Percentiles rank a stretch among this genome's conserved stretches.
Evolutionary conservation across 208 protist species (phyloP).

Genomic region (Leptomonas pyrrhocoris): DNA sequence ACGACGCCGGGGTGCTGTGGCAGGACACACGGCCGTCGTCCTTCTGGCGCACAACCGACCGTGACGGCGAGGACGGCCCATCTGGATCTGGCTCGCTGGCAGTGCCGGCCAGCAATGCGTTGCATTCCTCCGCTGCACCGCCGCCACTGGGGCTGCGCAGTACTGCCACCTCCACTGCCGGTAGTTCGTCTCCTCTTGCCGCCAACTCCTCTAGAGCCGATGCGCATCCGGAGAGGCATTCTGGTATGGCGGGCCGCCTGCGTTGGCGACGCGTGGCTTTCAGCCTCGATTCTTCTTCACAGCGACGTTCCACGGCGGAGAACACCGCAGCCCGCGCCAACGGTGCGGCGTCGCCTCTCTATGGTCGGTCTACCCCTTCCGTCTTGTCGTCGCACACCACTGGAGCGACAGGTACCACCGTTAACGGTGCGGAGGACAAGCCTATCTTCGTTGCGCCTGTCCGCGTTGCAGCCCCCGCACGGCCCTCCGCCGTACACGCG

Average conservation of each 20-base stretch:
- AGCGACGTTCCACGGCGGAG: not conserved
- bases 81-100: not conserved
- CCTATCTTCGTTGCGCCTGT: conserved; percentile 11
- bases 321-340: not conserved
- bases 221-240: not conserved
- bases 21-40: conserved; percentile 18
- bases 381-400: not conserved
- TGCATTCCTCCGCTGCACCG: conserved; percentile 1
- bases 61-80: conserved; percentile 5
- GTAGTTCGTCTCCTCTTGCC: not conserved
- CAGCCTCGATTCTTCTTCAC: conserved; percentile 2
- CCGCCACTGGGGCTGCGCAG: conserved; percentile 2
- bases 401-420: too few species aligned
- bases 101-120: not conserved
- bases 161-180: not conserved
- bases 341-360: not conserved
- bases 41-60: conserved; percentile 19
- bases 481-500: conserved; percentile 21
- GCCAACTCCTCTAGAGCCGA: not conserved
- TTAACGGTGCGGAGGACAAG: not conserved
- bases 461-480: conserved; percentile 13
- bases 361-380: not conserved
- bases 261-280: conserved; percentile 27
- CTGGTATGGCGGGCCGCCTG: conserved; percentile 19
- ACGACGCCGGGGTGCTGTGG: conserved; percentile 49